These are phyloP conservation scores for Colletotrichum sp. DNA, from an alignment of 2,329 filamentous ascomycete species.

Conservation along the genomic window DNA sequence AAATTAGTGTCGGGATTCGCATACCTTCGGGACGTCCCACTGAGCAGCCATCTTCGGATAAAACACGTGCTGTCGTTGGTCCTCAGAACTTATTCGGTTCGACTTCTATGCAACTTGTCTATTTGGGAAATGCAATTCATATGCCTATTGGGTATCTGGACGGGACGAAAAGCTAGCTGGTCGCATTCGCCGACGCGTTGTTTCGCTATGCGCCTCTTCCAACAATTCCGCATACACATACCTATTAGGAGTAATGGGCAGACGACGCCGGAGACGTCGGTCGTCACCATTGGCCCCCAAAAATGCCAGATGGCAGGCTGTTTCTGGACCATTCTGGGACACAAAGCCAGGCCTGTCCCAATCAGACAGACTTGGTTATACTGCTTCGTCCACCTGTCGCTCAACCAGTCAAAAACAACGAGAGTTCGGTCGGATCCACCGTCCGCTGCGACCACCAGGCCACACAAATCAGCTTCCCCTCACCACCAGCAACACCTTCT, in stretches of 20 bases:
- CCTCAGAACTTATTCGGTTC: neutral
- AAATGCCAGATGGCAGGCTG: constrained; percentile 52
- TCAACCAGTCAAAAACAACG: constrained; percentile 11
- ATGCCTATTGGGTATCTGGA: constrained; percentile 4
- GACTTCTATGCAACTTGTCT: neutral
- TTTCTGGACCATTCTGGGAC: constrained; percentile 44
- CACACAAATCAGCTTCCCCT: constrained; percentile 11
- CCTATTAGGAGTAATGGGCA: constrained; percentile 20
- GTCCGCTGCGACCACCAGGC: constrained; percentile 15
- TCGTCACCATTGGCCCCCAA: constrained; percentile 38
- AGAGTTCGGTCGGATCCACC: constrained; percentile 7
- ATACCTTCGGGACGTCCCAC: neutral
- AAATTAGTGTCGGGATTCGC: neutral
- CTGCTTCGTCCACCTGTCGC: neutral
- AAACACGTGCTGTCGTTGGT: neutral
- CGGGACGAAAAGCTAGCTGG: neutral
- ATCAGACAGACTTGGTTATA: constrained; percentile 4
- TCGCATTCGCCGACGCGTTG: neutral
- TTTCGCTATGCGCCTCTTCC: neutral
- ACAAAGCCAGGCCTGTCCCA: constrained; percentile 8
- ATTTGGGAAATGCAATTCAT: neutral
- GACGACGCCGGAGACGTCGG: constrained; percentile 13
- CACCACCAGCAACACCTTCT: neutral
- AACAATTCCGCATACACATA: constrained; percentile 15
- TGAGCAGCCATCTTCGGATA: neutral